These are phyloP conservation scores for Peniophora sp. DNA, from an alignment of 1,284 basidiomycete species.

Conservation along the genomic window DNA sequence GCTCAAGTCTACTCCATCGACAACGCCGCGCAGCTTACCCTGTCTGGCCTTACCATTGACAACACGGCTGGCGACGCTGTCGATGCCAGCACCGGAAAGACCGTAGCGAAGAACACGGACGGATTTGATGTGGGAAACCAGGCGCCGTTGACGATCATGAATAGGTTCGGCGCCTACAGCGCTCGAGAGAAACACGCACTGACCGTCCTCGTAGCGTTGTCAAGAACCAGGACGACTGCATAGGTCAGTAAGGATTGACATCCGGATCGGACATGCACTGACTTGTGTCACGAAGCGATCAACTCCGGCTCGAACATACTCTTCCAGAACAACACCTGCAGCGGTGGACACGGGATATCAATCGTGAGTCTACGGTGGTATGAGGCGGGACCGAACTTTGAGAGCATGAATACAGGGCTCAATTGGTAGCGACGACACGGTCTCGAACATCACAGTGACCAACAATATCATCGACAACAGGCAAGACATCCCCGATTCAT, in stretches of 20 bases:
- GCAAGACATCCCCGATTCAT: constrained; percentile 8
- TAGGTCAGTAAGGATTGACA: too few relatives aligned
- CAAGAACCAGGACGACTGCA: constrained; percentile 48
- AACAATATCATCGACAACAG: constrained; percentile 33
- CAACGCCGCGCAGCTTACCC: constrained; percentile 21
- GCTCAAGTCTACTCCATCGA: constrained; percentile 23
- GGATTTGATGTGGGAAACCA: constrained; percentile 42
- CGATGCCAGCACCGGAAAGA: constrained; percentile 33
- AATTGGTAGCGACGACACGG: constrained; percentile 34
- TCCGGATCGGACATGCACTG: too few relatives aligned
- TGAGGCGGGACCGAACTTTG: background rate
- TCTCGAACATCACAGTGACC: constrained; percentile 37
- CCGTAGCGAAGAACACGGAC: constrained; percentile 38
- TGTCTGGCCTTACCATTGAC: constrained; percentile 27
- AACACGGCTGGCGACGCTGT: constrained; percentile 30
- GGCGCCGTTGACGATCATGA: constrained; percentile 32
- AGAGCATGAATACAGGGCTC: constrained; percentile 31
- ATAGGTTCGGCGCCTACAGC: too few relatives aligned
- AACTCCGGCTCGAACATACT: constrained; percentile 48
- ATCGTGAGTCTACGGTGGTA: constrained; percentile 21
- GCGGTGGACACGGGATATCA: constrained; percentile 52
- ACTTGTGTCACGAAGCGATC: too few relatives aligned
- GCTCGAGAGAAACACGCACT: too few relatives aligned
- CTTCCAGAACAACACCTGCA: constrained; percentile 46
- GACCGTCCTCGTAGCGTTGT: constrained; percentile 12